These are phyloP conservation scores for Serpula lacrymans DNA, from an alignment of 768 basidiomycete species.

Conservation along the genomic window DNA sequence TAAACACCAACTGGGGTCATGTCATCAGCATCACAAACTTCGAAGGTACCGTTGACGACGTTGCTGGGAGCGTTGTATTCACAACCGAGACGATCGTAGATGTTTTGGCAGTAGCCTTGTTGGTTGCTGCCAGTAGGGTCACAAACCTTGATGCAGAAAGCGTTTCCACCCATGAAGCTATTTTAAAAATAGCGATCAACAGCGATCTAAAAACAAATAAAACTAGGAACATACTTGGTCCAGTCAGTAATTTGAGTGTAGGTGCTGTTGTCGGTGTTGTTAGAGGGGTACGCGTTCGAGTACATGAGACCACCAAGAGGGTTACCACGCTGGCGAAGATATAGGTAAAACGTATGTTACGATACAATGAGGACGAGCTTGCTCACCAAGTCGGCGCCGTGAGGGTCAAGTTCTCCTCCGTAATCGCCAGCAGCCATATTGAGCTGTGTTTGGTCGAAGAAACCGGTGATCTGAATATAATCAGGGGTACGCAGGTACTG, in stretches of 20 bases:
- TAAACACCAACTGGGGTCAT: slow-evolving; percentile 58
- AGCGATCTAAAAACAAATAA: not conserved
- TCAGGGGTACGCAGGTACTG: slow-evolving; percentile 59
- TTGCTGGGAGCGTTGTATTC: slow-evolving; percentile 67
- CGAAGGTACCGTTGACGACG: slow-evolving; percentile 57
- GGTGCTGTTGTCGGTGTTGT: slow-evolving; percentile 35
- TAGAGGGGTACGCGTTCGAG: slow-evolving; percentile 51
- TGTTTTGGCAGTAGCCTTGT: slow-evolving; percentile 62
- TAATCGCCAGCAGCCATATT: slow-evolving; percentile 50
- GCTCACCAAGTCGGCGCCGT: slow-evolving; percentile 62
- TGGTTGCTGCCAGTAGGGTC: slow-evolving; percentile 52
- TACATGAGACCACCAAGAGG: slow-evolving; percentile 71
- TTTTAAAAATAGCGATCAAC: slow-evolving; percentile 17
- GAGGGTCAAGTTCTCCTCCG: slow-evolving; percentile 78
- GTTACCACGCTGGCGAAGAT: slow-evolving; percentile 61
- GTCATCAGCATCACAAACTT: slow-evolving; percentile 63
- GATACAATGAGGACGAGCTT: slow-evolving; percentile 9
- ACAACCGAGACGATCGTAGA: slow-evolving; percentile 74
- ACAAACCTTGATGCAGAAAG: slow-evolving; percentile 74
- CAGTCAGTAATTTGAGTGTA: slow-evolving; percentile 62
- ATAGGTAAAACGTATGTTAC: slow-evolving; percentile 7
- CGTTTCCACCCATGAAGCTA: slow-evolving; percentile 67
- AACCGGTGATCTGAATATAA: slow-evolving; percentile 62
- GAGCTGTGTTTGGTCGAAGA: slow-evolving; percentile 57
- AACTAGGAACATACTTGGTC: slow-evolving; percentile 54